phyloP scores from a whole-genome alignment of 2,329 filamentous ascomycete genomes.

The Aspergillus neotritici region DNA sequence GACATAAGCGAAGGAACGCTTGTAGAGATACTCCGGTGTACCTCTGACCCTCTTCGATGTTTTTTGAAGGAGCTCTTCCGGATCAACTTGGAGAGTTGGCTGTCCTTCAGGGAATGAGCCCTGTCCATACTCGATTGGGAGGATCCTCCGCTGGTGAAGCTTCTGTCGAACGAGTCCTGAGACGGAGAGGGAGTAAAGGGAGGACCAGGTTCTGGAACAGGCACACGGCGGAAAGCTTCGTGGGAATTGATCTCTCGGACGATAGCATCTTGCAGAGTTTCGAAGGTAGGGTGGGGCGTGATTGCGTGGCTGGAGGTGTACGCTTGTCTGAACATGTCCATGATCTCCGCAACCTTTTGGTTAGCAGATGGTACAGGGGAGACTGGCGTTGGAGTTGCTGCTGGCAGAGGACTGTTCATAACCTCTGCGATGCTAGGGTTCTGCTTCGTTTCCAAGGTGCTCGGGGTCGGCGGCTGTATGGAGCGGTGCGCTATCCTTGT shows the following conservation, averaged over 20 bases:
- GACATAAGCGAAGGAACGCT: constrained; percentile 19
- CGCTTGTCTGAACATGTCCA: constrained; percentile 38
- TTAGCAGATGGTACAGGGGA: constrained; percentile 21
- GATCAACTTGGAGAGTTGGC: constrained; percentile 26
- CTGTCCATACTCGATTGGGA: constrained; percentile 16
- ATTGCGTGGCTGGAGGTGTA: constrained; percentile 26
- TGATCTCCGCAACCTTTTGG: constrained; percentile 36
- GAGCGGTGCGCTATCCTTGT: constrained; percentile 32
- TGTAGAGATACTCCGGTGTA: constrained; percentile 27
- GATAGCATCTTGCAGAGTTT: constrained; percentile 40
- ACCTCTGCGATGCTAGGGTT: constrained; percentile 38
- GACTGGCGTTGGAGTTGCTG: constrained; percentile 20
- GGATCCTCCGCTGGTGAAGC: constrained; percentile 6
- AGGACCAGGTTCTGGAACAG: constrained; percentile 26
- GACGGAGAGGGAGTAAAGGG: constrained; percentile 29
- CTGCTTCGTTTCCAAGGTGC: constrained; percentile 17
- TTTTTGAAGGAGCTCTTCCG: constrained; percentile 29
- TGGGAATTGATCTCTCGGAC: constrained; percentile 42
- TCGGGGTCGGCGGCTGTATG: constrained; percentile 34
- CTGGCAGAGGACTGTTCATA: constrained; percentile 37
- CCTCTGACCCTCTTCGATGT: constrained; percentile 22
- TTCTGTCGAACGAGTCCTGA: constrained; percentile 19
- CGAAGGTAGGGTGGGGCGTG: constrained; percentile 34
- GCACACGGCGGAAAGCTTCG: constrained; percentile 36
- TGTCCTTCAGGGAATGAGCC: constrained; percentile 26